Base-by-base conservation (phyloP, 768 basidiomycete genomes). In the Auricularia auricula-judae region DNA sequence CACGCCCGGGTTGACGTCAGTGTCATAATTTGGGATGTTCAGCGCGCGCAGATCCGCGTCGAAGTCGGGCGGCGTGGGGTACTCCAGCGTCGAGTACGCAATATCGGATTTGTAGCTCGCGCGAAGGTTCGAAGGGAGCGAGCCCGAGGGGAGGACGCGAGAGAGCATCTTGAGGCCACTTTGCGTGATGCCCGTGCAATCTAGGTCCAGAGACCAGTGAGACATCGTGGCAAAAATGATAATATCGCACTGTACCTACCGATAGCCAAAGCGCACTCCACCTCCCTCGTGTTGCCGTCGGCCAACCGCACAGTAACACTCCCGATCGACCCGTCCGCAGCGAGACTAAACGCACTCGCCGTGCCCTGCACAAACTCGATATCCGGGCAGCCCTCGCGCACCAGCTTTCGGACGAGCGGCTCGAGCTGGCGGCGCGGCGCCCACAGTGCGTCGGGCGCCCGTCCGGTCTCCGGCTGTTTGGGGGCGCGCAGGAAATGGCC, bases 171-270 rank as follows among this genome's bases (percentile, higher is more conserved):
- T 72, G 0, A 71, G n/a, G 39, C 72, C 74, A 18, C 68, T 68
- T n/a, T 68, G 66, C 3, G 71, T 62, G 16, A 70, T 64, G 1
- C 75, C 75, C 0, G 74, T 72, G 62, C 74, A 74, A 64, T 76
- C 75, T 76, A 36, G 10, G 0, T 5, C 16, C 18, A 18, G 11
- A 4, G n/a, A 51, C 21, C 21, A 16, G 18, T 16, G 11, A 51
- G 5, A 16, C 47, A 11, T 0, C 5, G 16, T 18, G 14, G 10
- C 16, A 10, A 18, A 5, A 51, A 21, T 21, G 47, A 4, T 18
- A 18, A 21, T 4, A 16, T 21, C 8, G n/a, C 5, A 29, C 29
- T 29, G 29, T 29, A 34, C 56, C 53, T 21, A 72, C 72, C 73
- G n/a, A 70, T 65, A 23, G 74, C 70, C 3, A 75, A 63, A 34